Evolutionary conservation across 495 filamentous ascomycete genomes (phyloP).

Genomic region (Rhypophila decipiens): DNA sequence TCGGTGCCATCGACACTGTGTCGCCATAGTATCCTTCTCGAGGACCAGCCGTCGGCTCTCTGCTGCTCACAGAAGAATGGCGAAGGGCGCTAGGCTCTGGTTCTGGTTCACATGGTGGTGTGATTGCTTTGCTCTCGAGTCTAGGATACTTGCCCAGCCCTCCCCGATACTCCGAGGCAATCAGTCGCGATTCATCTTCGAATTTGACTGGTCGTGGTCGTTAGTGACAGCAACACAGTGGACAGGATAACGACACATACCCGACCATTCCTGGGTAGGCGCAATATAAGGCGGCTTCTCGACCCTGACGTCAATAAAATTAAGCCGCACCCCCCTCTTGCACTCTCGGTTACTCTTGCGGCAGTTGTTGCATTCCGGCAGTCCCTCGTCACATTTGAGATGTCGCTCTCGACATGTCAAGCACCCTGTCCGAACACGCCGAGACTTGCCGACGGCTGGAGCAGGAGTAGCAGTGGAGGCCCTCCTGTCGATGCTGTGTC

Average conservation of each 20-base stretch:
- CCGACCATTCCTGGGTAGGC: slow-evolving; percentile 59
- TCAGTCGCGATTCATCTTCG: slow-evolving; percentile 81
- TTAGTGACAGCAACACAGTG: slow-evolving; percentile 3
- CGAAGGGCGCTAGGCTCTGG: background rate
- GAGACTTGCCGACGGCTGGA: slow-evolving; percentile 48
- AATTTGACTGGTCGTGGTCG: slow-evolving; percentile 49
- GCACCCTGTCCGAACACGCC: slow-evolving; percentile 69
- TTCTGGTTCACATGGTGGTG: slow-evolving; percentile 21
- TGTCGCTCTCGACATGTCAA: slow-evolving; percentile 69
- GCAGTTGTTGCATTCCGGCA: slow-evolving; percentile 79
- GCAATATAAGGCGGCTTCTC: slow-evolving; percentile 60
- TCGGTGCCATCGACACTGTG: background rate
- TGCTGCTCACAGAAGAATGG: background rate
- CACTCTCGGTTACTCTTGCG: slow-evolving; percentile 79
- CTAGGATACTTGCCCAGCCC: slow-evolving; percentile 69
- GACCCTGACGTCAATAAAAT: slow-evolving; percentile 83
- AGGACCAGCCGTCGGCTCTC: background rate
- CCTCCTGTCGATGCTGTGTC: background rate
- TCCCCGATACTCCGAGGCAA: slow-evolving; percentile 87
- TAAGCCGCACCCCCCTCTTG: slow-evolving; percentile 80
- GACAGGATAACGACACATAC: slow-evolving; percentile 28
- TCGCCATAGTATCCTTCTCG: background rate
- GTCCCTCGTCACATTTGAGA: slow-evolving; percentile 68
- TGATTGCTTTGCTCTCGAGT: slow-evolving; percentile 29
- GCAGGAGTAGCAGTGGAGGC: slow-evolving; percentile 12